Conservation (phyloP, 768 basidiomycete species). For the Sarcomyxa edulis region DNA sequence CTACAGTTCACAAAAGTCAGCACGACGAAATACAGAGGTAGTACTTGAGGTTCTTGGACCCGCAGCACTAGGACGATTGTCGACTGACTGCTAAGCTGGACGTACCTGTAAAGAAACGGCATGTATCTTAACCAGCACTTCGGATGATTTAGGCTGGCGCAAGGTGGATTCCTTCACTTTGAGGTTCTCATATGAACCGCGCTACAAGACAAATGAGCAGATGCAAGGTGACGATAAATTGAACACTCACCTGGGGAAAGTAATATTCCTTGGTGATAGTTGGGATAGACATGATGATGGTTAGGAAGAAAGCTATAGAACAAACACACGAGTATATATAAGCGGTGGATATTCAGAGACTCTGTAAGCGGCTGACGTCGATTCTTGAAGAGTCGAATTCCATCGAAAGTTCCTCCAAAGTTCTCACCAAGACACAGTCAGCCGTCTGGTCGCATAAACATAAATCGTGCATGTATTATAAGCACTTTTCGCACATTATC, state of each 20-base stretch:
- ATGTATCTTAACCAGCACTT: conserved; percentile 52
- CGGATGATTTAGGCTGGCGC: conserved; percentile 29
- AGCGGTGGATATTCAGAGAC: too few species aligned
- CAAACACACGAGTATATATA: too few species aligned
- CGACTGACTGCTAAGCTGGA: background rate
- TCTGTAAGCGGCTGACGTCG: too few species aligned
- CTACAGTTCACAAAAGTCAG: conserved; percentile 15
- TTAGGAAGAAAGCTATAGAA: too few species aligned
- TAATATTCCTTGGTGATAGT: conserved; percentile 13
- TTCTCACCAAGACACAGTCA: too few species aligned
- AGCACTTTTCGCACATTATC: too few species aligned
- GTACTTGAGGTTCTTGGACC: background rate
- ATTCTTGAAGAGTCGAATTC: too few species aligned
- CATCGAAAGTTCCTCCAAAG: too few species aligned
- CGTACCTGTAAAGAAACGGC: conserved; percentile 51
- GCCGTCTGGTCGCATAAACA: too few species aligned
- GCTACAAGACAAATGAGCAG: conserved; percentile 7
- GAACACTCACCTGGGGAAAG: conserved; percentile 13
- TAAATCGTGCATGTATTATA: too few species aligned
- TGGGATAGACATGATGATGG: conserved; percentile 2
- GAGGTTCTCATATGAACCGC: conserved; percentile 19
- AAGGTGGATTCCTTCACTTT: conserved; percentile 20
- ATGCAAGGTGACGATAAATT: background rate
- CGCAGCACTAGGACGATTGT: too few species aligned
- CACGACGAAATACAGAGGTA: background rate